Evolutionary conservation across 2,329 filamentous ascomycete species (phyloP), one percentile per base, ranked within the genome.

Genomic region (Decorospora gaudefroyi): DNA sequence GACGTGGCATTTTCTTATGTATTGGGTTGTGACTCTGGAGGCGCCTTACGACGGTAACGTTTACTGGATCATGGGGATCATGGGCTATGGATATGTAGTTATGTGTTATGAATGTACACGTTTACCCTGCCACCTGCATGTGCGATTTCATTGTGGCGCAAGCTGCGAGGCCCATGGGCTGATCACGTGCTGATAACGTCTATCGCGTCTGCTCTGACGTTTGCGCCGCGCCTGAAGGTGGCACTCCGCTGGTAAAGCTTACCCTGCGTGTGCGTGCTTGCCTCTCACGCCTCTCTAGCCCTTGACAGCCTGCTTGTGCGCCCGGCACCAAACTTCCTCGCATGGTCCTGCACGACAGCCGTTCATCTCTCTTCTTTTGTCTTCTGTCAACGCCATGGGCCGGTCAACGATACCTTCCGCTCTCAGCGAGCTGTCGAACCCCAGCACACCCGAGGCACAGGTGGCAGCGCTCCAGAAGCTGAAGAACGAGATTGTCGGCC

Each of bases 401-500:
- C 67, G 67, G 22, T 65, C 68, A 27, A 54, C 55, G 3, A 65
- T 70, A 7, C 67, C 66, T 11, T 53, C 66, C 11, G 67, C 67
- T 40, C 62, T 73, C 49, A 49, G 55, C 22, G 71, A 72, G 60
- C 67, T 73, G 17, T 62, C 62, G 23, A 67, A 64, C 29, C 68
- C 71, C n/a, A 65, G 58, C 22, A 61, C 62, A 8, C 59, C 63
- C 23, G 62, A 69, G 35, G 65, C 69, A n/a, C 74, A 75, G 49
- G 63, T 76, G 27, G 74, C 77, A 17, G 81, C 84, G 35, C 77
- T 96, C 30, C 83, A 85, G 54, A 76, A 78, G 28, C 75, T 99
- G 19, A 97, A 96, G 75, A 93, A 96, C 70, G 87, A 93, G 52
- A 80, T 95, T 33, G 84, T 96, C 48, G 93, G 93, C 16, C 90